Evolutionary conservation across 345 rosid species (phyloP).

Genomic region (Gossypium ekmanianum): DNA sequence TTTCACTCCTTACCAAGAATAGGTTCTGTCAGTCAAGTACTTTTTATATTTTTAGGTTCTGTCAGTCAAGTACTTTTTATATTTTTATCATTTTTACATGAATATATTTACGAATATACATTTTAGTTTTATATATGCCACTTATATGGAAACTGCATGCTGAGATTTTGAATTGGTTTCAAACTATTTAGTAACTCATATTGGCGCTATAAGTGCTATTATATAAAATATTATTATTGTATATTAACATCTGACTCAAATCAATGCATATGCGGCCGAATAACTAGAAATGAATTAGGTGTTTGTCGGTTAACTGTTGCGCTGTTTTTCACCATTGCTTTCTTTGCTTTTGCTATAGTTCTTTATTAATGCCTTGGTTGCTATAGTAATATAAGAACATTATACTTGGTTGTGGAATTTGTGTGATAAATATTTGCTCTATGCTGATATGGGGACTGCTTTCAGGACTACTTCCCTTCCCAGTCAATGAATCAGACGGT

Average conservation of each 20-base stretch:
- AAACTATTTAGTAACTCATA: not conserved
- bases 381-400: not conserved
- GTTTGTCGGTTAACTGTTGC: not conserved
- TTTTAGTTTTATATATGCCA: not conserved
- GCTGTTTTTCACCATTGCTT: not conserved
- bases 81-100: not conserved
- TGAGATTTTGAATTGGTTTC: not conserved
- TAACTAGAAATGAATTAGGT: not conserved
- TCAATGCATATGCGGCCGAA: not conserved
- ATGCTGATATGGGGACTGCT: conserved; percentile 8
- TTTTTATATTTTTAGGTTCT: not conserved
- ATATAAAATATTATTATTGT: no score
- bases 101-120: not conserved
- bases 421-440: not conserved
- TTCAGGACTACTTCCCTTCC: conserved; percentile 74
- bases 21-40: not conserved
- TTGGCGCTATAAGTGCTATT: not conserved
- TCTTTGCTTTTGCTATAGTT: not conserved
- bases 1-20: not conserved
- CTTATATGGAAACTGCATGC: not conserved
- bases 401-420: not conserved
- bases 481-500: conserved; percentile 85
- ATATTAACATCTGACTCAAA: not conserved
- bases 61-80: not conserved
- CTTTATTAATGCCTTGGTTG: not conserved